Evolutionary conservation across 2,329 filamentous ascomycete species (phyloP).

Genomic region (Clonostachys sp.): DNA sequence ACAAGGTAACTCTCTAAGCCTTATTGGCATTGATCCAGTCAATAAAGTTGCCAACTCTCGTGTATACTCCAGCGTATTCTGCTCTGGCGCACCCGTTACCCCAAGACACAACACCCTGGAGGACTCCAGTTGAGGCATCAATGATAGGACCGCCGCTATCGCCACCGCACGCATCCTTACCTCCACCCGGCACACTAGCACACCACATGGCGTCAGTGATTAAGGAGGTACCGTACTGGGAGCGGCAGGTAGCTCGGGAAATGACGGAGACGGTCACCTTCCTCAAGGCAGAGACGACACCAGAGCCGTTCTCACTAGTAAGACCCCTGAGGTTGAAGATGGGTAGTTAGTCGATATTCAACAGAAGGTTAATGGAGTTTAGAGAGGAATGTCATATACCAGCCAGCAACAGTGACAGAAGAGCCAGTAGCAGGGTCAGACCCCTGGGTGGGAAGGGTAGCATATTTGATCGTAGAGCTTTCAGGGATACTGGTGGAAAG

Average conservation of each 20-base stretch:
- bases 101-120: constrained; percentile 22
- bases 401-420: constrained; percentile 15
- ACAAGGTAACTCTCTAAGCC: too few species aligned
- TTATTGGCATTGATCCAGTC: constrained; percentile 12
- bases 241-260: constrained; percentile 14
- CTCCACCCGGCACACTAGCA: constrained; percentile 15
- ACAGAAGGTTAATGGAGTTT: too few species aligned
- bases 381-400: constrained; percentile 9
- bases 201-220: constrained; percentile 23
- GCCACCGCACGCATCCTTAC: constrained; percentile 21
- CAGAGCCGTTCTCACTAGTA: constrained; percentile 1
- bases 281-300: constrained; percentile 10
- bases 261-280: constrained; percentile 22
- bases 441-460: constrained; percentile 11
- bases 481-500: constrained; percentile 12
- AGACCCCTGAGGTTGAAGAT: neutral
- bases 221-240: constrained; percentile 8
- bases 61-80: constrained; percentile 18
- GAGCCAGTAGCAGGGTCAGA: constrained; percentile 15
- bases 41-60: constrained; percentile 15
- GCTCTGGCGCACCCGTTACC: constrained; percentile 18
- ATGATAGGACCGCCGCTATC: constrained; percentile 23
- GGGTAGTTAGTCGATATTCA: too few species aligned
- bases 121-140: constrained; percentile 7
- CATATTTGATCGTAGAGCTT: constrained; percentile 16